Conservation (phyloP, 1,284 basidiomycete genomes). For the Butyriboletus appendiculatus region DNA sequence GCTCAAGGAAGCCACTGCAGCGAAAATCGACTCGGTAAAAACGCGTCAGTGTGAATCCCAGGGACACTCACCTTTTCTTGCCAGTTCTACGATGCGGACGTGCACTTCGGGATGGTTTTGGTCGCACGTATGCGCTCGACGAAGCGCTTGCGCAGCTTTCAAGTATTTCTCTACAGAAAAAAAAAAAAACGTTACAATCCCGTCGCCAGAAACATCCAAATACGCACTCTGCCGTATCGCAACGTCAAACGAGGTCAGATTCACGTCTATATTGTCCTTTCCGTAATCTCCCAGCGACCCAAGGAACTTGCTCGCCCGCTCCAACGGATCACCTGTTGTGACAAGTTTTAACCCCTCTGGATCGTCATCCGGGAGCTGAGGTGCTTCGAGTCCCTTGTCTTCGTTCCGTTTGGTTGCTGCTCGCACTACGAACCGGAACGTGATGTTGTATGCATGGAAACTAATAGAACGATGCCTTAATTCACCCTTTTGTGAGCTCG, state of each 20-base stretch:
- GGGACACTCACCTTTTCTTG: slow-evolving; percentile 46
- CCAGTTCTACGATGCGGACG: slow-evolving; percentile 68
- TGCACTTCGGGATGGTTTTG: slow-evolving; percentile 70
- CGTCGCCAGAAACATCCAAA: not conserved
- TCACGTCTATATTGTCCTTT: slow-evolving; percentile 62
- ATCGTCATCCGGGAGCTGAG: slow-evolving; percentile 75
- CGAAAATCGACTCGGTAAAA: slow-evolving; percentile 1
- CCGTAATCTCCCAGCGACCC: slow-evolving; percentile 63
- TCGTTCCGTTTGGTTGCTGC: slow-evolving; percentile 46
- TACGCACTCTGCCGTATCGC: slow-evolving; percentile 64
- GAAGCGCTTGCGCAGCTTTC: slow-evolving; percentile 75
- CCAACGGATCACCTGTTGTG: slow-evolving; percentile 67
- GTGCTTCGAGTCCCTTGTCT: slow-evolving; percentile 75
- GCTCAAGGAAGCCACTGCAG: slow-evolving; percentile 43
- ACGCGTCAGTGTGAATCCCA: not conserved
- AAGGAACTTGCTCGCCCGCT: slow-evolving; percentile 75
- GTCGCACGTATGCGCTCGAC: slow-evolving; percentile 57
- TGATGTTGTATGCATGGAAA: slow-evolving; percentile 16
- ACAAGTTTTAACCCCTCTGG: slow-evolving; percentile 79
- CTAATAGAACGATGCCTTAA: slow-evolving; percentile 28
- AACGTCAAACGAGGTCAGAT: slow-evolving; percentile 81
- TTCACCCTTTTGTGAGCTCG: slow-evolving; percentile 39
- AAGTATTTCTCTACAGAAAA: slow-evolving; percentile 68
- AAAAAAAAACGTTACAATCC: not conserved
- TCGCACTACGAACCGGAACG: slow-evolving; percentile 21